Base-by-base conservation (phyloP, 345 rosid genomes). In the Orychophragmus violaceus region DNA sequence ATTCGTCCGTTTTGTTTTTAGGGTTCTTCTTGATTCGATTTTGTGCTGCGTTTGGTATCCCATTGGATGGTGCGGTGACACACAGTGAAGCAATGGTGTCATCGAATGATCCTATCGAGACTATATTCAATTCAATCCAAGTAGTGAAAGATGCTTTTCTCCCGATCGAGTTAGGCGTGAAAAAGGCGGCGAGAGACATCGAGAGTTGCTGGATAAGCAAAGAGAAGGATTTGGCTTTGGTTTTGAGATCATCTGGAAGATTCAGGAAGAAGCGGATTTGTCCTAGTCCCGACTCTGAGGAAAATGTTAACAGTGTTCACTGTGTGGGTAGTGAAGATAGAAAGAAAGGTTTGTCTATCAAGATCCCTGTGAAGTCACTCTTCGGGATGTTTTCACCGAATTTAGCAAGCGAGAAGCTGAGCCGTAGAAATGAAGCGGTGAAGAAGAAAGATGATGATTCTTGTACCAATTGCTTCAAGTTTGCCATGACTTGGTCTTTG, bases 81-180 rank as follows among this genome's bases (percentile, higher is more conserved):
- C n/a, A n/a, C n/a, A n/a, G n/a, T n/a, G n/a, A n/a, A n/a, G 80
- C 69, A 68, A 92, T 89, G 95, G 84, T 83, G 77, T 81, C 89
- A 29, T 64, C 64, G 55, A 90, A 87, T 78, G 92, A 90, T 65
- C 95, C 81, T 41, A 55, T 85, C 32, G 90, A 87, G 62, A 70
- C 81, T 27, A 56, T 87, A 51, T 69, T 81, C 25, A 82, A 84
- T 81, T 81, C 95, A 74, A 79, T 89, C 78, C 89, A 87, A 77
- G 83, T 79, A 51, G 85, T 87, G 56, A 87, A 83, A 67, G 88
- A 79, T 52, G 95, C 69, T n/a, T 32, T 86, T 50, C 79, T 68
- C 28, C 90, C 93, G 0, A 68, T 84, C 22, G 97, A 90, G 68
- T 71, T 74, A 0, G 95, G 95, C 6, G 64, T 90, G 32, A 78